A percentile compares a stretch with the other conserved stretches of the same genome.
phyloP scores from a whole-genome alignment of 495 filamentous ascomycete species.

The Acidiella bohemica region DNA sequence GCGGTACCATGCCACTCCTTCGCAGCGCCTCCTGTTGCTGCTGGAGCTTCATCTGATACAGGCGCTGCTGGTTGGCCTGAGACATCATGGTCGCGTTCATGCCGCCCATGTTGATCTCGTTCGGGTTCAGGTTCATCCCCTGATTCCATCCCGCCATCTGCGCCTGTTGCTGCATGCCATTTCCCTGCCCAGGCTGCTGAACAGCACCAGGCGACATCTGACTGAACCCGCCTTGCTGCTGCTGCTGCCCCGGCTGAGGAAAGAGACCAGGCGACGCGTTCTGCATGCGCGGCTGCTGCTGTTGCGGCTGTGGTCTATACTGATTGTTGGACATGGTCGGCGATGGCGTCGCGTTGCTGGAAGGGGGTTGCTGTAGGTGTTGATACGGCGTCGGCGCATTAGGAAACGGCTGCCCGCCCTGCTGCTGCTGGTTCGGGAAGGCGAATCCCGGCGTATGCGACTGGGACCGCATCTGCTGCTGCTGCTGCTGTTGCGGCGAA shows the following conservation, averaged over 20 bases:
- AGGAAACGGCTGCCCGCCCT: slow-evolving; percentile 42
- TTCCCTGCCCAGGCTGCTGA: slow-evolving; percentile 45
- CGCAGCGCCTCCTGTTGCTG: slow-evolving; percentile 48
- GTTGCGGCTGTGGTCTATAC: slow-evolving; percentile 47
- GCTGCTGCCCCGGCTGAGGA: slow-evolving; percentile 45
- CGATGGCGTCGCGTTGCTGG: slow-evolving; percentile 73
- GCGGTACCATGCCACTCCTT: slow-evolving; percentile 27
- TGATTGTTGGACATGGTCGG: slow-evolving; percentile 70
- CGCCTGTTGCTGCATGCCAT: slow-evolving; percentile 33
- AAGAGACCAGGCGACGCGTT: slow-evolving; percentile 88
- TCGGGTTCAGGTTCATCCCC: slow-evolving; percentile 8
- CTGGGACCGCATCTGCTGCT: slow-evolving; percentile 41
- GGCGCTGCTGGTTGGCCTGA: slow-evolving; percentile 23
- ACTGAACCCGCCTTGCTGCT: slow-evolving; percentile 39
- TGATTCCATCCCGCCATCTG: slow-evolving; percentile 13
- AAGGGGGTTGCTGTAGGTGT: slow-evolving; percentile 68
- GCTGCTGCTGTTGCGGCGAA: slow-evolving; percentile 42
- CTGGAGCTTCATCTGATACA: slow-evolving; percentile 32
- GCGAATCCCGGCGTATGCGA: slow-evolving; percentile 82
- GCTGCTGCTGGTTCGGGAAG: slow-evolving; percentile 49
- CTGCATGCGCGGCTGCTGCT: slow-evolving; percentile 59
- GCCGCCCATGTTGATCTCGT: slow-evolving; percentile 9
- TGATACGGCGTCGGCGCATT: slow-evolving; percentile 56
- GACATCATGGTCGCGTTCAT: slow-evolving; percentile 29
- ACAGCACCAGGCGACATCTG: slow-evolving; percentile 73